Evolutionary conservation across 441 rosid species (phyloP).

Genomic region (Croton setiger): DNA sequence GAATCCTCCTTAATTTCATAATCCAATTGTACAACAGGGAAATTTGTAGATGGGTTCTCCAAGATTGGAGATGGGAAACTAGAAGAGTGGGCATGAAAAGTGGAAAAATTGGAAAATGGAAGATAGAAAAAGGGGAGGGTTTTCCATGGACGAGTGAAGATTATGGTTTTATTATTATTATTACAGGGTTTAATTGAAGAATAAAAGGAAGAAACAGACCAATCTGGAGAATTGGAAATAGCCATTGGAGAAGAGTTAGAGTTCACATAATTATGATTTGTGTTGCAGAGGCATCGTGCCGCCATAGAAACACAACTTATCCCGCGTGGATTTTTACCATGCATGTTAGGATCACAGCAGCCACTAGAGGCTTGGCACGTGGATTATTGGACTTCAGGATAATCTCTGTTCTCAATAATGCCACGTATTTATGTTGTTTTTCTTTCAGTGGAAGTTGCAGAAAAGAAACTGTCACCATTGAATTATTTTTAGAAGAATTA

Average conservation of each 20-base stretch:
- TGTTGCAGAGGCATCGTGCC: too few relatives aligned
- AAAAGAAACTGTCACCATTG: too few relatives aligned
- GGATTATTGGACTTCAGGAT: slow-evolving; percentile 9
- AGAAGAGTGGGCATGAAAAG: slow-evolving; percentile 33
- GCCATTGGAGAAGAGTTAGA: slow-evolving; percentile 36
- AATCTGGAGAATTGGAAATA: slow-evolving; percentile 44
- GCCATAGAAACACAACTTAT: not conserved
- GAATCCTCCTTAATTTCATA: slow-evolving; percentile 25
- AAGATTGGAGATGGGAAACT: slow-evolving; percentile 44
- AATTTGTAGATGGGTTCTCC: slow-evolving; percentile 41
- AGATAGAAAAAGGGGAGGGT: slow-evolving; percentile 28
- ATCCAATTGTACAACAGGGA: slow-evolving; percentile 12
- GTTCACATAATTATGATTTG: not conserved
- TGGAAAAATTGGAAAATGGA: slow-evolving; percentile 29
- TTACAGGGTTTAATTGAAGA: slow-evolving; percentile 34
- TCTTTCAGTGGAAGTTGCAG: too few relatives aligned
- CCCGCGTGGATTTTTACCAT: not conserved
- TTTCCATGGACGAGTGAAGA: slow-evolving; percentile 35
- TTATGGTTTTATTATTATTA: slow-evolving; percentile 22
- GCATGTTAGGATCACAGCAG: not conserved
- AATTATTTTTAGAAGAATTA: too few relatives aligned
- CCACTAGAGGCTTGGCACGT: slow-evolving; percentile 20
- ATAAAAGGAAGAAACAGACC: slow-evolving; percentile 42
- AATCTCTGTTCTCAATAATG: not conserved
- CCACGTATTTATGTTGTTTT: slow-evolving; percentile 5